phyloP scores from a whole-genome alignment of 345 rosid species.

The Arabidopsis thaliana region TAIR10.1 NC_003070.9:2546501-2547000 shows the following conservation, averaged over 20 bases:
- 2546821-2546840: slow-evolving; percentile 84
- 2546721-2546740: slow-evolving; percentile 15
- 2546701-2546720: neutral
- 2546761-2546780: slow-evolving; percentile 14
- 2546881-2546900: slow-evolving; percentile 96
- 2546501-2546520: slow-evolving; percentile 19
- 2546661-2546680: slow-evolving; percentile 59
- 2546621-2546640: slow-evolving; percentile 92
- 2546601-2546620: slow-evolving; percentile 93
- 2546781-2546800: slow-evolving; percentile 72
- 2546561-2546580: slow-evolving; percentile 97
- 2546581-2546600: slow-evolving; percentile 94
- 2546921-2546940: neutral
- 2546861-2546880: slow-evolving; percentile 89
- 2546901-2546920: slow-evolving; percentile 66
- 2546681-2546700: slow-evolving; percentile 22
- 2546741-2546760: neutral
- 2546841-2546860: slow-evolving; percentile 89
- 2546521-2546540: slow-evolving; percentile 1
- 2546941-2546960: neutral
- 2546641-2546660: slow-evolving; percentile 94
- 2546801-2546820: slow-evolving; percentile 70
- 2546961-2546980: slow-evolving; percentile 11
- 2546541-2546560: slow-evolving; percentile 51
- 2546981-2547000: neutral